Base-by-base conservation (phyloP, 495 filamentous ascomycete species). In the Tuber borchii region DNA sequence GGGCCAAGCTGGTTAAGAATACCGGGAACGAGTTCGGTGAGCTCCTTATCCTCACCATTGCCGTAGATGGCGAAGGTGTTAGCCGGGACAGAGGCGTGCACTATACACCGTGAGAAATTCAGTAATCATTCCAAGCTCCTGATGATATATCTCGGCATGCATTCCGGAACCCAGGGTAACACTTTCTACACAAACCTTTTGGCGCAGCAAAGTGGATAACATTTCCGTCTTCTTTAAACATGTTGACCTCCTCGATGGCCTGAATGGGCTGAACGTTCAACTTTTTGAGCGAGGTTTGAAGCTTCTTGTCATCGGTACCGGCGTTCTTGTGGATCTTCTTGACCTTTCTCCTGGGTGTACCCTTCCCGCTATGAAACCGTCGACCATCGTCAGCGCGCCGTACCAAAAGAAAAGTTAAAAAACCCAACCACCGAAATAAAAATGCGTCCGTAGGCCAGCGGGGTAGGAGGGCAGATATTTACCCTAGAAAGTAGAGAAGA, bases 31-130 rank as follows among this genome's bases (percentile, higher is more conserved):
- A 99, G 93, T 88, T 99, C 95, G 65, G 95, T 99, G 81, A 99
- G 92, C 87, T 99, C 95, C 90, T 99, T 99, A 87, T 99, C 96
- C 86, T 99, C 95, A 81, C 96, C 96, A 86, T 91, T 90, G 77
- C 95, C 95, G 89, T 99, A 99, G 89, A 99, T 95, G 86, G 95
- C 96, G 87, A 97, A 99, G 85, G 95, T 94, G 89, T 99, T 99
- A 83, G 94, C 89, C 83, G 95, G 93, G 80, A 97, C 93, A 74
- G 95, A 91, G 74, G 94, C 95, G 88, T 99, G 95, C 80, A 99
- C 95, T 99, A 72, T 71, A 71, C 44, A 51, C 44, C 22, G 61
- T 79, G 45, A 79, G 45, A 75, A 43, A 26, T 76, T 22, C 56
- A 56, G 70, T 43, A 68, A 37, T 19, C 42, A 71, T 26, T 45